Evolutionary conservation across 495 filamentous ascomycete genomes (phyloP).

Genomic region (Penicillium tannophilum): DNA sequence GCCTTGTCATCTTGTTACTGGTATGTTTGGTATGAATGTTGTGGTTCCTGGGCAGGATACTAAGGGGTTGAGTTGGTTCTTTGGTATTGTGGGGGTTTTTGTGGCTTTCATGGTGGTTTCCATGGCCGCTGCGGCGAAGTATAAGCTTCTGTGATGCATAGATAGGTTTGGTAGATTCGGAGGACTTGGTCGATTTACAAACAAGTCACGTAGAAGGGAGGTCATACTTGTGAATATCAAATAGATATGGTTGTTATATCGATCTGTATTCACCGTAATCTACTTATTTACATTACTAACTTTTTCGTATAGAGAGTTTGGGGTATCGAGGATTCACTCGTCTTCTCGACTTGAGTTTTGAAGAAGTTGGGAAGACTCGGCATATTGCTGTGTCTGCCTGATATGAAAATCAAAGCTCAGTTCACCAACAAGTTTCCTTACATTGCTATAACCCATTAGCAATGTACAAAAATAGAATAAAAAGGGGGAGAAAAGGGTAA

Average conservation of each 20-base stretch:
- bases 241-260: no score
- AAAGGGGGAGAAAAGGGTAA: no score
- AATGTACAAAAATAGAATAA: neutral
- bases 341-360: neutral
- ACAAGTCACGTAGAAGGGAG: neutral
- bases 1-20: slow-evolving; percentile 86
- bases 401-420: slow-evolving; percentile 68
- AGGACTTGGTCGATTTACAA: neutral
- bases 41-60: slow-evolving; percentile 66
- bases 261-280: neutral
- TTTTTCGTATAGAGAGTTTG: no score
- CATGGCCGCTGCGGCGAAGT: slow-evolving; percentile 39
- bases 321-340: neutral
- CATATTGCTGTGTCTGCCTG: slow-evolving; percentile 15
- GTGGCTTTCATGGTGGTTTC: slow-evolving; percentile 54
- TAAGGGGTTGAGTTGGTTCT: slow-evolving; percentile 66
- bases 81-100: slow-evolving; percentile 71
- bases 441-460: slow-evolving; percentile 37
- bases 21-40: slow-evolving; percentile 97
- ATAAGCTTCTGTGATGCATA: slow-evolving; percentile 14
- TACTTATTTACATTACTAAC: neutral
- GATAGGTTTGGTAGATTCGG: neutral
- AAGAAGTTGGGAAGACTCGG: slow-evolving; percentile 23
- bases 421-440: slow-evolving; percentile 70
- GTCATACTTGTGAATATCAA: no score